Base-by-base conservation (phyloP, 1,284 basidiomycete genomes). In the Singerocomus inundabilis region DNA sequence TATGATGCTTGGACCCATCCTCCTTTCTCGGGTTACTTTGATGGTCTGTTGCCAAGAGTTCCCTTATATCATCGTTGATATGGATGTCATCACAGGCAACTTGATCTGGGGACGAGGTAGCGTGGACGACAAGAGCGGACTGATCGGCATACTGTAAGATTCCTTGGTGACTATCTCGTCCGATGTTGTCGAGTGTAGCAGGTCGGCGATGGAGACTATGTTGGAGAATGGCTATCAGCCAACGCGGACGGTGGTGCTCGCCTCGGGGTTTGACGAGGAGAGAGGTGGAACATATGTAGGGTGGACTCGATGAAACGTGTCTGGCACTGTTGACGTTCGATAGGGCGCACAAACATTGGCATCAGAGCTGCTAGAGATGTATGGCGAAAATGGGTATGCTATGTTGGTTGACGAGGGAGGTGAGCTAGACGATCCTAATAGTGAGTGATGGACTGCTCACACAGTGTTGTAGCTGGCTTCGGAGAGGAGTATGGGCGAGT, bases 201-300 rank as follows among this genome's bases (percentile, higher is more conserved):
- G 58, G 29, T 60, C 57, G 26, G 51, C 57, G 35, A 61, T 81
- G 28, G 79, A 82, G 58, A 70, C 73, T 5, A 64, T 82, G 33
- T 57, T 82, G 10, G 63, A 69, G 37, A 62, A 62, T 32, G 74
- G 68, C 31, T 81, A 75, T 64, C 58, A 63, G 30, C 80, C 80
- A 3, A 46, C 61, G 3, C 69, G 80, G 18, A 75, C 75, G 0
- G 70, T 85, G 43, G 73, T 86, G 6, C 66, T 84, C 16, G 77
- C 79, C 9, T 79, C 77, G 30, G 84, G 85, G 10, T 81, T 80
- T 53, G 85, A 87, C 61, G 84, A 87, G 62, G 84, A 87, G 68
- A 72, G 73, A 24, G 68, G 73, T 44, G 82, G 81, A 32, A 71
- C 72, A 39, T 73, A 77, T 40, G 68, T 70, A 46, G 52, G 56